A percentile compares a stretch with the other conserved stretches of the same genome.
Evolutionary conservation across 768 basidiomycete species (phyloP).

Genomic region (Kwoniella sp.): DNA sequence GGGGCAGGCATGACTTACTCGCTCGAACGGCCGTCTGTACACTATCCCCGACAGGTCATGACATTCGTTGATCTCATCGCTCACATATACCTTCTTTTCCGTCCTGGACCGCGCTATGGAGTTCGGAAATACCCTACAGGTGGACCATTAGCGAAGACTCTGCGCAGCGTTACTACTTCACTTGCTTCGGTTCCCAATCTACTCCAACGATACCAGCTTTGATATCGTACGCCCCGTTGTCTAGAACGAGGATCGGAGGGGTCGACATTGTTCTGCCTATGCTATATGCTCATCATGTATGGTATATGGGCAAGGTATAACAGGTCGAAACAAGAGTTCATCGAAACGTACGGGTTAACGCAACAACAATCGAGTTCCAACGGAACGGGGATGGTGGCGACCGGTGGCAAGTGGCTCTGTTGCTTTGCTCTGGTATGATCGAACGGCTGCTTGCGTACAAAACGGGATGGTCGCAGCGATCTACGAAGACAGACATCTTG

Average conservation of each 20-base stretch:
- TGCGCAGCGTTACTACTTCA: background rate
- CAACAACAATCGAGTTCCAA: background rate
- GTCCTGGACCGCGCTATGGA: slow-evolving; percentile 78
- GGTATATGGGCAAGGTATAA: slow-evolving; percentile 5
- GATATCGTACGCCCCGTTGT: slow-evolving; percentile 81
- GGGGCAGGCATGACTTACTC: slow-evolving; percentile 55
- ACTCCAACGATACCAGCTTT: slow-evolving; percentile 63
- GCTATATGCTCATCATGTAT: background rate
- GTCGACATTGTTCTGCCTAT: slow-evolving; percentile 20
- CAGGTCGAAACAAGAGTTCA: background rate
- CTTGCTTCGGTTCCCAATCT: slow-evolving; percentile 35
- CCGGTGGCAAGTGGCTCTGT: too few species aligned
- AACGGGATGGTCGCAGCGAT: too few species aligned
- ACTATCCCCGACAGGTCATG: slow-evolving; percentile 73
- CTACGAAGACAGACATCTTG: too few species aligned
- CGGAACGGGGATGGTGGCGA: too few species aligned
- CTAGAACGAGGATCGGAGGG: slow-evolving; percentile 62
- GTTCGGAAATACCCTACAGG: slow-evolving; percentile 65
- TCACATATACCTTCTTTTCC: slow-evolving; percentile 76
- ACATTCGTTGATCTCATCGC: slow-evolving; percentile 74
- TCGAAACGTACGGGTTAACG: background rate
- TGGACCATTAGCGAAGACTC: background rate
- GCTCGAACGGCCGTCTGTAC: slow-evolving; percentile 81
- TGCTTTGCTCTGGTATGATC: too few species aligned
- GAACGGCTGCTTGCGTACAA: too few species aligned